These are phyloP conservation scores for Rhizomucor miehei DNA, from an alignment of 371 early-diverging fungal genomes.

Conservation along the genomic window DNA sequence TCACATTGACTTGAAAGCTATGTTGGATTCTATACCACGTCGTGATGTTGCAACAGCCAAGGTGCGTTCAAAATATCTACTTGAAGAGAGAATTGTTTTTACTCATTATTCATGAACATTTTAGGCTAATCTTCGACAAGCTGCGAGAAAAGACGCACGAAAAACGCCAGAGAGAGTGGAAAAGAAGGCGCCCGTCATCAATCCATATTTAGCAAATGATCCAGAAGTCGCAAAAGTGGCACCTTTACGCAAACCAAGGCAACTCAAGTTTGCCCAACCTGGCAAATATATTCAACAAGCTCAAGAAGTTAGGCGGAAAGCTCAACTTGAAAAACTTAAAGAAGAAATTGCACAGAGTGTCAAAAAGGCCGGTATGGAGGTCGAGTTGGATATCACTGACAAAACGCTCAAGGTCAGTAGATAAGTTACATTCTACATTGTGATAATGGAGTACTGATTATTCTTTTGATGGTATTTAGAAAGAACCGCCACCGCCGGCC, in stretches of 20 bases:
- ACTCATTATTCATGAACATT: neutral
- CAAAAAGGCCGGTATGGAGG: slow-evolving; percentile 81
- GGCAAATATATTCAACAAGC: slow-evolving; percentile 84
- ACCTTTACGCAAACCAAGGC: slow-evolving; percentile 55
- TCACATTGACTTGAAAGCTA: slow-evolving; percentile 45
- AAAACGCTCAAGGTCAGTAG: slow-evolving; percentile 64
- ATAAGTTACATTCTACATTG: slow-evolving; percentile 6
- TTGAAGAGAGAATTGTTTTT: neutral
- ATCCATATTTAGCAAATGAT: slow-evolving; percentile 84
- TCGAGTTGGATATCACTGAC: slow-evolving; percentile 76
- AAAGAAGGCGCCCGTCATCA: slow-evolving; percentile 52
- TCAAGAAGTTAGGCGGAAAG: slow-evolving; percentile 75
- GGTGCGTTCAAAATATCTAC: slow-evolving; percentile 22
- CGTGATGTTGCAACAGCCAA: slow-evolving; percentile 49
- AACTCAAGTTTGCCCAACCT: slow-evolving; percentile 75
- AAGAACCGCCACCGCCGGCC: slow-evolving; percentile 75
- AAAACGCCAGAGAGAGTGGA: too few species aligned
- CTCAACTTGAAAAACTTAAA: slow-evolving; percentile 80
- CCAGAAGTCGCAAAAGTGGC: slow-evolving; percentile 50
- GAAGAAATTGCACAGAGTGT: slow-evolving; percentile 81
- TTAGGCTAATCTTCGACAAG: slow-evolving; percentile 41
- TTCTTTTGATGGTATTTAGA: too few species aligned
- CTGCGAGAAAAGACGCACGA: slow-evolving; percentile 35
- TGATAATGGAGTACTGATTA: too few species aligned
- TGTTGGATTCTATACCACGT: slow-evolving; percentile 54